Conservation (phyloP, 2,329 filamentous ascomycete species). For the Drechslera avenae region DNA sequence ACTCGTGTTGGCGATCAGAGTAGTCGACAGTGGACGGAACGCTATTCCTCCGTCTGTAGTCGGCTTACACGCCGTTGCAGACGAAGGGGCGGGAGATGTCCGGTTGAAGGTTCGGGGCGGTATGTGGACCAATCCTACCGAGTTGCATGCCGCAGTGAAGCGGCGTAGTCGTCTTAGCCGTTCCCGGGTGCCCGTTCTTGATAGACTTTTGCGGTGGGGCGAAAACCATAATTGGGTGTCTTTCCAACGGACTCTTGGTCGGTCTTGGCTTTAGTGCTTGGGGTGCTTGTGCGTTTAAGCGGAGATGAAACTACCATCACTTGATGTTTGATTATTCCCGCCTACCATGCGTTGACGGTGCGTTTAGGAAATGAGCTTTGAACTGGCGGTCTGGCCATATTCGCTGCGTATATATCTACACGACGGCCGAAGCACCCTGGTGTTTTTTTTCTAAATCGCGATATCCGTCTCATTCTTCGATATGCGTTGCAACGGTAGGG, state of each 20-base stretch:
- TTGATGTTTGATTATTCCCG: neutral
- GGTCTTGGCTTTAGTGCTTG: conserved; percentile 29
- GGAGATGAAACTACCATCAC: neutral
- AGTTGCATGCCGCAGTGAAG: no score
- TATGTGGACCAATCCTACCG: neutral
- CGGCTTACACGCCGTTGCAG: neutral
- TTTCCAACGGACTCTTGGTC: conserved; percentile 18
- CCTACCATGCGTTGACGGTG: conserved; percentile 3
- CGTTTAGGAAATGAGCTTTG: conserved; percentile 6
- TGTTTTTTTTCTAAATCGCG: no score
- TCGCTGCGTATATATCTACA: neutral
- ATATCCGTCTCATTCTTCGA: neutral
- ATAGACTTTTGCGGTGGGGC: neutral
- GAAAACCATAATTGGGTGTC: conserved; percentile 7
- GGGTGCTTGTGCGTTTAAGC: conserved; percentile 17
- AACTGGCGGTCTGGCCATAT: neutral
- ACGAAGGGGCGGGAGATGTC: neutral
- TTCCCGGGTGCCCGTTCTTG: no score
- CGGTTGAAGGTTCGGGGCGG: neutral
- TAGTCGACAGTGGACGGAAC: conserved; percentile 6
- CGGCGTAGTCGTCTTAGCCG: no score
- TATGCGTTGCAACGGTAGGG: neutral
- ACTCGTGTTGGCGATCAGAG: no score
- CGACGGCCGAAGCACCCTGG: neutral
- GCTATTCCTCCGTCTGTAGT: conserved; percentile 9